Evolutionary conservation across 139 green algal species (phyloP).

Genomic region (Coccomyxa sp.): DNA sequence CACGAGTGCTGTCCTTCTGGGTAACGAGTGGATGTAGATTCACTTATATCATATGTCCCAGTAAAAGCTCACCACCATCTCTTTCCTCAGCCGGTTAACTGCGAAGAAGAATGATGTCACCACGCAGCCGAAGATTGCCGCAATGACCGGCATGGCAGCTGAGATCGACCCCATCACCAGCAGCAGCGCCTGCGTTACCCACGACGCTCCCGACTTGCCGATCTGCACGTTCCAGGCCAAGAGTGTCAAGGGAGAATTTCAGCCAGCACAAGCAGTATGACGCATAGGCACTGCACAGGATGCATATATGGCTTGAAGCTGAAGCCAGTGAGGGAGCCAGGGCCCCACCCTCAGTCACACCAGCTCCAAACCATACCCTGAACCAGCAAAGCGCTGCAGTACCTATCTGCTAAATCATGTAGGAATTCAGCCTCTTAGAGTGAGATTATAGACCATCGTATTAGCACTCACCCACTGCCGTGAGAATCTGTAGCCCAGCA

Average conservation of each 20-base stretch:
- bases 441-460: too few relatives aligned
- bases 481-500: too few relatives aligned
- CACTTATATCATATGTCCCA: not conserved
- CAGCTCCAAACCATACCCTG: too few relatives aligned
- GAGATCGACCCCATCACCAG: conserved; percentile 49
- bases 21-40: not conserved
- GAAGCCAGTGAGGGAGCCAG: not conserved
- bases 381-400: too few relatives aligned
- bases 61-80: conserved; percentile 24
- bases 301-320: not conserved
- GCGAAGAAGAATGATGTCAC: conserved; percentile 52
- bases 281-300: not conserved
- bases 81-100: conserved; percentile 28
- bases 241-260: not conserved
- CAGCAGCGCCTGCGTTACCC: conserved; percentile 42
- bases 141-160: conserved; percentile 51
- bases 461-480: too few relatives aligned
- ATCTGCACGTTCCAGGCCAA: conserved; percentile 18
- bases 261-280: not conserved
- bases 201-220: conserved; percentile 60
- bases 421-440: too few relatives aligned
- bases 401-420: too few relatives aligned
- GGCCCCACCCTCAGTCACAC: not conserved
- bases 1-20: not conserved
- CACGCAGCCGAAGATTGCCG: conserved; percentile 39